Percentiles rank a stretch among this genome's conserved stretches.
Conservation (phyloP, 805 yeast species). For the Zygosaccharomyces bisporus region DNA sequence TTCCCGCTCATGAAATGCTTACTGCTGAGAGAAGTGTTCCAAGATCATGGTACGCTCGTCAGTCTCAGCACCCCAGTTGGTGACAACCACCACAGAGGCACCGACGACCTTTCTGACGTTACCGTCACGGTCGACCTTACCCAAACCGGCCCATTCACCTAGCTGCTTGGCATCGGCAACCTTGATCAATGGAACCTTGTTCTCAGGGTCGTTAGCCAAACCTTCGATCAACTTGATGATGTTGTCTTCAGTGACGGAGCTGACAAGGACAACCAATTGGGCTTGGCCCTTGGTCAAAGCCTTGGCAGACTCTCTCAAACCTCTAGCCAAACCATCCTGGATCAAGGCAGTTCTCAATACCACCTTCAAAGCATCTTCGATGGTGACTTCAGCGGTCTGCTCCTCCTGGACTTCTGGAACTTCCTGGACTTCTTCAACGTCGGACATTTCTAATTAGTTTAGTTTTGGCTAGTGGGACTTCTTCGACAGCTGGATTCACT, state of each 20-base stretch:
- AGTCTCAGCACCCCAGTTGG: conserved; percentile 99
- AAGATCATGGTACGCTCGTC: conserved; percentile 94
- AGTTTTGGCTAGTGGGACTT: conserved; percentile 47
- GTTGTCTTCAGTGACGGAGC: conserved; percentile 96
- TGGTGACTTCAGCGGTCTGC: conserved; percentile 83
- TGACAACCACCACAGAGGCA: conserved; percentile 98
- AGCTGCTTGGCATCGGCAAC: conserved; percentile 99
- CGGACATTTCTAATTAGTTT: conserved; percentile 31
- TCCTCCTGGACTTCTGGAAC: conserved; percentile 79
- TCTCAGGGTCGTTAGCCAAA: conserved; percentile 96
- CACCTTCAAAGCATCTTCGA: conserved; percentile 97
- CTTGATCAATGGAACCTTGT: conserved; percentile 96
- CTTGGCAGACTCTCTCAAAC: conserved; percentile 99
- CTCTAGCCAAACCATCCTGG: conserved; percentile 99
- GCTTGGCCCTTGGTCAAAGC: conserved; percentile 98
- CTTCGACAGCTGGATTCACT: conserved; percentile 55
- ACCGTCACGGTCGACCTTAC: conserved; percentile 99
- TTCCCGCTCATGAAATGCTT: conserved; percentile 35
- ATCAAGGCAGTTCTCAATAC: conserved; percentile 97
- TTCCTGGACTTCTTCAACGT: conserved; percentile 87
- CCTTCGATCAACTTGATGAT: conserved; percentile 98
- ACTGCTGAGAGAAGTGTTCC: conserved; percentile 91
- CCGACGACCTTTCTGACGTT: conserved; percentile 99
- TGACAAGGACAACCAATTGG: conserved; percentile 94
- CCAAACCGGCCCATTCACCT: conserved; percentile 99